Conservation (phyloP, 257 asterid genomes). For the Solanum virginianum region DNA sequence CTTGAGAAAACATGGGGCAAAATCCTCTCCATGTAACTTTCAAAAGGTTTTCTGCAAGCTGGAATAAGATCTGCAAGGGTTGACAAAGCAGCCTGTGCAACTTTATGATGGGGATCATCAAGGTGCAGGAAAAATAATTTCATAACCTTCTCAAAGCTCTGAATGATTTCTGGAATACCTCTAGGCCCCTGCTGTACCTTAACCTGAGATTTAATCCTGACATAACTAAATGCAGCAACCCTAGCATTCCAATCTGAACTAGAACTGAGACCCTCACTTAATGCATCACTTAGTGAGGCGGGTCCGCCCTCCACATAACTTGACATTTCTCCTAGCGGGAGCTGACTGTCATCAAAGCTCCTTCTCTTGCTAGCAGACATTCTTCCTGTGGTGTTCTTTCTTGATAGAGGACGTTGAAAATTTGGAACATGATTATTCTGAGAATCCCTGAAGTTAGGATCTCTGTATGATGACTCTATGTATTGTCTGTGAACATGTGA, state of each 20-base stretch:
- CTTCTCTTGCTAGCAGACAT: slow-evolving; percentile 83
- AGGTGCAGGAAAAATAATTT: slow-evolving; percentile 94
- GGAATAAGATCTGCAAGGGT: slow-evolving; percentile 96
- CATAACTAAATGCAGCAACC: slow-evolving; percentile 82
- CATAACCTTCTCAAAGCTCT: slow-evolving; percentile 98
- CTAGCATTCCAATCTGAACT: slow-evolving; percentile 98
- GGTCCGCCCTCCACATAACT: slow-evolving; percentile 81
- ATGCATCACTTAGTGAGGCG: slow-evolving; percentile 81
- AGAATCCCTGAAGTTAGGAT: slow-evolving; percentile 59
- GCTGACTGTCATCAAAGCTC: slow-evolving; percentile 95
- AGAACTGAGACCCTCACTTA: slow-evolving; percentile 82
- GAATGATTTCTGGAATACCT: slow-evolving; percentile 88
- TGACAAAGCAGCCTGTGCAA: slow-evolving; percentile 98
- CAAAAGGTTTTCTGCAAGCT: slow-evolving; percentile 91
- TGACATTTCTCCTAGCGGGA: slow-evolving; percentile 60
- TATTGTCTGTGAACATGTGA: slow-evolving; percentile 53
- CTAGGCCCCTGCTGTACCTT: slow-evolving; percentile 87
- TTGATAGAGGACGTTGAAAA: slow-evolving; percentile 86
- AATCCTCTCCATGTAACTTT: slow-evolving; percentile 94
- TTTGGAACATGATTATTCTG: slow-evolving; percentile 63
- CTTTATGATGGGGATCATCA: slow-evolving; percentile 99
- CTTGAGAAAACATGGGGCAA: slow-evolving; percentile 97
- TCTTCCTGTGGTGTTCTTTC: slow-evolving; percentile 78
- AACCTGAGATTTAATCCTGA: too few species aligned
- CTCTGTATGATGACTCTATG: slow-evolving; percentile 52